A percentile compares a stretch with the other conserved stretches of the same genome.
These are phyloP conservation scores for Ambrosia artemisiifolia DNA, from an alignment of 129 eudicot species.

Conservation along the genomic window DNA sequence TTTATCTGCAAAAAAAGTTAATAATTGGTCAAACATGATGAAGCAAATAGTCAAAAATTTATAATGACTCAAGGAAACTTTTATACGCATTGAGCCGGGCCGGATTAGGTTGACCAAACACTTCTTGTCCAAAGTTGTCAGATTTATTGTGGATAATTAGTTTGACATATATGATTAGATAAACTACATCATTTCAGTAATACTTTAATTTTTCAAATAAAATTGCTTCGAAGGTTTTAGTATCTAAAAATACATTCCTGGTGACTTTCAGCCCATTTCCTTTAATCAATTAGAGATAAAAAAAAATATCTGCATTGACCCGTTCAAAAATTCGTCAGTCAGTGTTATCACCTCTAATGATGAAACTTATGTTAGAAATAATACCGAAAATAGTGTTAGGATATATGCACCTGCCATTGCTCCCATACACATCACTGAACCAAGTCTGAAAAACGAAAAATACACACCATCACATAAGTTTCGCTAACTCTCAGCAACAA, in stretches of 20 bases:
- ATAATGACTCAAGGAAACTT: not conserved
- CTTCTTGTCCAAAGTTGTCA: not conserved
- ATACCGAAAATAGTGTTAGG: constrained; percentile 83
- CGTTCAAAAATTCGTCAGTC: not conserved
- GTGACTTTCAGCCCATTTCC: not conserved
- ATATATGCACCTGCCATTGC: constrained; percentile 92
- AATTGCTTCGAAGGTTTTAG: not conserved
- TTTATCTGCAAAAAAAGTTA: constrained; percentile 51
- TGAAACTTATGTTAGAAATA: constrained; percentile 5
- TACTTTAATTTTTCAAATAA: not conserved
- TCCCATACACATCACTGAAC: constrained; percentile 99
- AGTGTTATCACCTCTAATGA: not conserved
- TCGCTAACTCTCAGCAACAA: not conserved
- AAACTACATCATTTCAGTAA: not conserved
- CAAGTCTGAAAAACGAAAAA: constrained; percentile 53
- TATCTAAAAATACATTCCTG: no score
- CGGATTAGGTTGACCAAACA: not conserved
- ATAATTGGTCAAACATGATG: constrained; percentile 10
- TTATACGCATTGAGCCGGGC: not conserved
- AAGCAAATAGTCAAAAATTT: not conserved
- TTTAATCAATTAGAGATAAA: not conserved
- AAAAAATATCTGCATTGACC: not conserved
- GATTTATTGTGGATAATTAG: not conserved
- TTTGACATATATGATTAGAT: not conserved
- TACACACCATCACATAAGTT: not conserved